Conservation (phyloP, 495 filamentous ascomycete genomes). For the Lentithecium fluviatile region DNA sequence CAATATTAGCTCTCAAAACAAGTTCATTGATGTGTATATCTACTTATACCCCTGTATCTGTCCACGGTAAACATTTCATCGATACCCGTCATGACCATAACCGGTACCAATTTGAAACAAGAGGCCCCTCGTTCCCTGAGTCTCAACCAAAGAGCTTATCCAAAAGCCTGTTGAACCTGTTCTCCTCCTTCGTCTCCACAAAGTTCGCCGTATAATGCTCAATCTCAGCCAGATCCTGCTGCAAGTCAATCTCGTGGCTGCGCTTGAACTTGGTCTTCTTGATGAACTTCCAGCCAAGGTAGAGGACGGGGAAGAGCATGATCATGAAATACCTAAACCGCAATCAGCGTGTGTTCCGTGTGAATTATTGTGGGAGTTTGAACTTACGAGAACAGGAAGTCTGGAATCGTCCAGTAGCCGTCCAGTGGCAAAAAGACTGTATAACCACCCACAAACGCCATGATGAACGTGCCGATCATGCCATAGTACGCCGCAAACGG, state of each 20-base stretch:
- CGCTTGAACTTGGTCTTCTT: slow-evolving; percentile 60
- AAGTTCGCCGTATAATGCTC: slow-evolving; percentile 71
- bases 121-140: too few species aligned
- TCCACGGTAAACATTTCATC: too few species aligned
- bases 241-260: slow-evolving; percentile 63
- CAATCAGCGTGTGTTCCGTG: slow-evolving; percentile 3
- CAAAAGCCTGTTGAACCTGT: slow-evolving; percentile 39
- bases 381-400: slow-evolving; percentile 70
- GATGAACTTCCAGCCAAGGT: slow-evolving; percentile 66
- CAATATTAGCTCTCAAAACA: too few species aligned
- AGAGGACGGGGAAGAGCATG: slow-evolving; percentile 63
- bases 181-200: slow-evolving; percentile 54
- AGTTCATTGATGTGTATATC: too few species aligned
- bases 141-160: slow-evolving; percentile 10
- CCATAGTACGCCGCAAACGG: slow-evolving; percentile 71
- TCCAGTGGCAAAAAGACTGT: slow-evolving; percentile 63
- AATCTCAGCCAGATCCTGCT: slow-evolving; percentile 65
- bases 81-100: too few species aligned
- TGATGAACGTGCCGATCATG: slow-evolving; percentile 58
- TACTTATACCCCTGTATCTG: too few species aligned
- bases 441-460: slow-evolving; percentile 75
- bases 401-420: slow-evolving; percentile 68
- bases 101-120: too few species aligned
- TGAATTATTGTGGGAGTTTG: neutral
- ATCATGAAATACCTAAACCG: slow-evolving; percentile 60